Evolutionary conservation across 2,329 filamentous ascomycete genomes (phyloP), one percentile per base, ranked within the genome.

Genomic region (Trichoderma polysporum): DNA sequence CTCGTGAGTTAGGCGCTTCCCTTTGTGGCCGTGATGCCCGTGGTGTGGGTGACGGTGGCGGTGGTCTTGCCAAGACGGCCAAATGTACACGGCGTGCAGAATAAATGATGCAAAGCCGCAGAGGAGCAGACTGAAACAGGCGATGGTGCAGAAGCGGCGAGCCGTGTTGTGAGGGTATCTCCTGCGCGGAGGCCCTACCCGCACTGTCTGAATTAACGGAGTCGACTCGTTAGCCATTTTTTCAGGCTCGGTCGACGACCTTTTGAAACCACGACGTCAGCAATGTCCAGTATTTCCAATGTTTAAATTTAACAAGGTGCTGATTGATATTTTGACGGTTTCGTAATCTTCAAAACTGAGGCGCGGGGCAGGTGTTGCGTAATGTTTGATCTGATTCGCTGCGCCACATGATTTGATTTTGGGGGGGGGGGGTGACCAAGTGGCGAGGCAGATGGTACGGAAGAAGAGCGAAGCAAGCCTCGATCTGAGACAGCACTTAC

Each of bases 101-200:
- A 84, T 72, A 61, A 88, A 83, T 52, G 81, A 80, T 19, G 84
- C 73, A 54, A 88, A 78, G 17, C 84, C 82, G 58, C 79, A 79
- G 50, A 86, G 73, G 39, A 88, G 75, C 9, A 86, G 80, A 13
- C 85, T 88, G 35, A 84, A 78, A 57, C 87, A 79, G 25, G 85
- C 82, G 66, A 91, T 81, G 49, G 87, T 90, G 75, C 88, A 91
- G 76, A 90, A 87, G 67, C 88, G 86, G 59, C 90, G 88, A 53
- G 89, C 76, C 31, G 84, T 85, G 70, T 85, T 82, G 71, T 90
- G 87, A 52, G 81, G 81, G 72, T 89, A 89, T 71, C 88, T 82
- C 70, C 78, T 81, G 72, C 81, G 81, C 68, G 81, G 80, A 69
- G 84, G 76, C 67, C 82, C 82, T 71, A 89, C 81, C 19, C 75